Percentiles rank a stretch among this genome's conserved stretches.
phyloP scores from a whole-genome alignment of 768 basidiomycete species.

The Baorangia bicolor region DNA sequence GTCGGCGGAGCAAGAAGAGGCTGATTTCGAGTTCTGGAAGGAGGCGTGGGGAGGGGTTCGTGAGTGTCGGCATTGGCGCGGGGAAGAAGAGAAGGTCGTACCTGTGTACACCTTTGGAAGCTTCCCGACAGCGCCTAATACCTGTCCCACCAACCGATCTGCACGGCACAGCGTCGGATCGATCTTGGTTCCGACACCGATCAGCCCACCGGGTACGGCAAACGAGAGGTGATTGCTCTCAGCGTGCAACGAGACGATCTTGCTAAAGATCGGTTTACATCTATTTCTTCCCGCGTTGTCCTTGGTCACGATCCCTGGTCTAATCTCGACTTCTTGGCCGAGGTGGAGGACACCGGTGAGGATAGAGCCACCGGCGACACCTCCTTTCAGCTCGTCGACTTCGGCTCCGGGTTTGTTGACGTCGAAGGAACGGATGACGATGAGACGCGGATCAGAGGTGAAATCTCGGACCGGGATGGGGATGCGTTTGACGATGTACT shows the following conservation, averaged over 20 bases:
- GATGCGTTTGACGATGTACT: conserved; percentile 96
- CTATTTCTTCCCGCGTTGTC: conserved; percentile 85
- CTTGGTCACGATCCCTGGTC: conserved; percentile 96
- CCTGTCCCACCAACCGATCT: conserved; percentile 95
- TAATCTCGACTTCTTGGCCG: conserved; percentile 93
- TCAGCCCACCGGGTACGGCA: conserved; percentile 95
- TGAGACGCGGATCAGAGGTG: conserved; percentile 84
- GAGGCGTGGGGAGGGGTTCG: no score
- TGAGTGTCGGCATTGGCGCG: no score
- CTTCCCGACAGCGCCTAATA: conserved; percentile 92
- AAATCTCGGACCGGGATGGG: conserved; percentile 95
- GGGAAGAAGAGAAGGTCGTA: conserved; percentile 22
- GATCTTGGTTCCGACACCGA: conserved; percentile 97
- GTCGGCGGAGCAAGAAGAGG: conserved; percentile 89
- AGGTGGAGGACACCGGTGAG: conserved; percentile 87
- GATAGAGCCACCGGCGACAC: conserved; percentile 97
- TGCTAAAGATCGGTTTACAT: conserved; percentile 92
- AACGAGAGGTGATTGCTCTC: conserved; percentile 94
- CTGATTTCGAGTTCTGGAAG: conserved; percentile 82
- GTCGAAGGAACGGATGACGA: conserved; percentile 99
- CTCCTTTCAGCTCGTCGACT: conserved; percentile 95
- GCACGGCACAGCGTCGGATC: conserved; percentile 97
- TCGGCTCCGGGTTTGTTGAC: conserved; percentile 99
- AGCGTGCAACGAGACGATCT: conserved; percentile 88
- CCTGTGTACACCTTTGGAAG: conserved; percentile 92